These are phyloP conservation scores for Pelargonium cotyledonis DNA, from an alignment of 441 rosid species.

Conservation along the genomic window DNA sequence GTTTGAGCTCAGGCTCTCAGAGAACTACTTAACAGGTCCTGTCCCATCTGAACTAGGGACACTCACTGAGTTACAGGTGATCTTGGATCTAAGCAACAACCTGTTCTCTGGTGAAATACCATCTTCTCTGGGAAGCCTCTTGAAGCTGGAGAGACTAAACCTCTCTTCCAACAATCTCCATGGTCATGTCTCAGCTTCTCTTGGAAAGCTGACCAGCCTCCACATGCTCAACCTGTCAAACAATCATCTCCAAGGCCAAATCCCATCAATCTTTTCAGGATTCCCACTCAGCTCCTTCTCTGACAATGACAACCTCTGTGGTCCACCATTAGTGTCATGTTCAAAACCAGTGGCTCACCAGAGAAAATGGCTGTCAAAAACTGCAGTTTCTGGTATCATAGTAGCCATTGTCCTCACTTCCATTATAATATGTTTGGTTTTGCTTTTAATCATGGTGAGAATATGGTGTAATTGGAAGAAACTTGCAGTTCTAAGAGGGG, in stretches of 20 bases:
- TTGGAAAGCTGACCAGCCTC: constrained; percentile 71
- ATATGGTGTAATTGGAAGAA: constrained; percentile 63
- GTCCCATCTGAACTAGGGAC: constrained; percentile 67
- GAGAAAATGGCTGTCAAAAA: constrained; percentile 30
- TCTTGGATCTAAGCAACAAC: constrained; percentile 66
- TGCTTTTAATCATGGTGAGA: constrained; percentile 61
- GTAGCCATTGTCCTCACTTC: constrained; percentile 56
- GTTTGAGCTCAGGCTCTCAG: constrained; percentile 68
- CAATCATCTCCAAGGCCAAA: constrained; percentile 59
- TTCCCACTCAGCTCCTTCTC: constrained; percentile 55
- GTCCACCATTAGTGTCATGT: constrained; percentile 54
- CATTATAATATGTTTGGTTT: constrained; percentile 45
- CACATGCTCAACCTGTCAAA: constrained; percentile 65
- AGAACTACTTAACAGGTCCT: constrained; percentile 54
- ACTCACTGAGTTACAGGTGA: constrained; percentile 75
- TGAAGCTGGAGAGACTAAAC: constrained; percentile 64
- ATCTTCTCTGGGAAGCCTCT: constrained; percentile 48
- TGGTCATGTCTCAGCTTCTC: constrained; percentile 57
- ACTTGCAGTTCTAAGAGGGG: constrained; percentile 34
- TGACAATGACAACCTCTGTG: constrained; percentile 52
- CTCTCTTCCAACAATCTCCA: constrained; percentile 61
- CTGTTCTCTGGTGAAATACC: constrained; percentile 57
- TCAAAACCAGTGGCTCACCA: constrained; percentile 20
- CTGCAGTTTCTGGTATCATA: constrained; percentile 38
- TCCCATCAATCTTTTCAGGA: constrained; percentile 50